Base-by-base conservation (phyloP, 331 rosid genomes). In the Quercus tomentella region DNA sequence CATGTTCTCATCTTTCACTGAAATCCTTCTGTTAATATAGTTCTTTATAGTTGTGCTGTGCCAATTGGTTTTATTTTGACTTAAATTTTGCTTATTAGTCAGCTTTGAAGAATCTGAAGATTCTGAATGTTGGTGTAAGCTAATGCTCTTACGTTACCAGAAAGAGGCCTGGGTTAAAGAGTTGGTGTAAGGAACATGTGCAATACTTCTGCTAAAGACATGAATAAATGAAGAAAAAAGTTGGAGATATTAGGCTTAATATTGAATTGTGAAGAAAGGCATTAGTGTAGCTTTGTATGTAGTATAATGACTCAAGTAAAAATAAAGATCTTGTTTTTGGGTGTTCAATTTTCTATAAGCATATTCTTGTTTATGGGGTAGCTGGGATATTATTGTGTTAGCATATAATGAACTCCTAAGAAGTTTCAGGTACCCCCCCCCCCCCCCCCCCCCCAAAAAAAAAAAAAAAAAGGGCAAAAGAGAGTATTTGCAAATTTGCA, bases 121-220 rank as follows among this genome's bases (percentile, higher is more conserved):
- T 37, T 35, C 45, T 37, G 11, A 37, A 37, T 3, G 54, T 73
- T 79, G 28, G 54, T 65, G 35, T 26, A 62, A 66, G 35, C 41
- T 25, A 76, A 70, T 79, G 63, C 80, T 73, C 75, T 28, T 72
- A 61, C 51, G n/a, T 31, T 63, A 43, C 2, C 49, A 5, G 28
- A 20, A 56, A 61, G 25, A 20, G 73, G 79, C 28, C 73, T 78
- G 22, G 1, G 71, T 66, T 31, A 18, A 28, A 66, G 71, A 66
- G 71, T n/a, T n/a, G n/a, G n/a, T n/a, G n/a, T n/a, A n/a, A n/a
- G n/a, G 62, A 71, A 72, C 67, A 56, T 41, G 61, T 76, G 78
- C 41, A 68, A 18, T 31, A 18, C 49, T 66, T 66, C 71, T 14
- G 35, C 9, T 11, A 31, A 18, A 31, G 23, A 6, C 20, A 66